Evolutionary conservation across 371 early-diverging fungal species (phyloP), one percentile per base, ranked within the genome.

Genomic region (Actinomucor elegans): DNA sequence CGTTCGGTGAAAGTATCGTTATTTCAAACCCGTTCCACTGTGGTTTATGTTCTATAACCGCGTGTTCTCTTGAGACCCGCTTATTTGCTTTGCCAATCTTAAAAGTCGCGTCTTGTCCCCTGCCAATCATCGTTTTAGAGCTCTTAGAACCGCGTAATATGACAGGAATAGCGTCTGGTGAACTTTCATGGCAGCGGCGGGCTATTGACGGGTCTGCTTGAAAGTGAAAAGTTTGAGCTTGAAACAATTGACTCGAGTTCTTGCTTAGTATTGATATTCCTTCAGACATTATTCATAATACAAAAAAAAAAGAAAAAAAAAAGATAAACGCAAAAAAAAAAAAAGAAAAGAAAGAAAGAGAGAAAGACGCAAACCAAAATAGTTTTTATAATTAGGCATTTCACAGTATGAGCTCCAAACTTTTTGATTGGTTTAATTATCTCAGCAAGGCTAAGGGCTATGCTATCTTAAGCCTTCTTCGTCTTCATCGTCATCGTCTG

Each of bases 1-100:
- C 80, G 23, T 79, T 79, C n/a, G 75, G 73, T 1, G 77, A 77
- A 1, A 74, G 58, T 5, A 79, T 71, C 1, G 66, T 73, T 21
- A 79, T 61, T 43, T 70, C 73, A 47, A 72, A 79, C 14, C 56
- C 47, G n/a, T 46, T 26, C n/a, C 52, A 23, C 4, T 52, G 55
- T 8, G 49, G 41, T 48, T 63, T 66, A 64, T 75, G 72, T 42
- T 73, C 67, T 23, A 79, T 64, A 28, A 69, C 68, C 0, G 75
- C 69, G 63, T 79, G 80, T 17, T 69, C 65, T 36, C 80, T 69
- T 14, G 77, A 76, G 11, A 79, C 69, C 34, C 72, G 64, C 37
- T 70, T 72, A 54, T 79, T 79, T 36, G 67, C 45, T 33, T 65
- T 67, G 9, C 77, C 80, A 40, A 79, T 66, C 44, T 76, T 67